Conservation (phyloP, 768 basidiomycete genomes). For the Mycena belliarum region DNA sequence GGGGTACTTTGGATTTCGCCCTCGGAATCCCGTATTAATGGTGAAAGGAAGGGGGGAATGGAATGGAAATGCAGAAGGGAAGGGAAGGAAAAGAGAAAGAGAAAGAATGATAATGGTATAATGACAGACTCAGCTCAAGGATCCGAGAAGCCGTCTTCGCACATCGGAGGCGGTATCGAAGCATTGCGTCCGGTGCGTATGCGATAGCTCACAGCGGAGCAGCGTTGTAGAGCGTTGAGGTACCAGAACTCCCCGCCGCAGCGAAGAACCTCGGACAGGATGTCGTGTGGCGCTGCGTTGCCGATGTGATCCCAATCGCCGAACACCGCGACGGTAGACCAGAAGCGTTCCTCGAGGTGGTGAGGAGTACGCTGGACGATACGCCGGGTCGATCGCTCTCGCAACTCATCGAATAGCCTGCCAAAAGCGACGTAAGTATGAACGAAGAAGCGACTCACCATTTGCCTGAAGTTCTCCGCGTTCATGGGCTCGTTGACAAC, state of each 20-base stretch:
- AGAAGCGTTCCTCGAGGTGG: not conserved
- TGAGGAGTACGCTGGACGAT: not conserved
- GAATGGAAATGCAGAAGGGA: too few species aligned
- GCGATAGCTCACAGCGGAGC: not conserved
- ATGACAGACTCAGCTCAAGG: too few species aligned
- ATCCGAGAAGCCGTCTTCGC: not conserved
- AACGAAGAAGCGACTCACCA: not conserved
- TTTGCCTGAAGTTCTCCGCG: not conserved
- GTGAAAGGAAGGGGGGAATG: too few species aligned
- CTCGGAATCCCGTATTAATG: too few species aligned
- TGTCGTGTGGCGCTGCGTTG: not conserved
- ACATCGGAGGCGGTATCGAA: not conserved
- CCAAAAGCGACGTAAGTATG: not conserved
- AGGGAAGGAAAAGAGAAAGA: too few species aligned
- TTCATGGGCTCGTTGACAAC: not conserved
- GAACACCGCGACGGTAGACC: not conserved
- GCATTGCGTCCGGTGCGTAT: not conserved
- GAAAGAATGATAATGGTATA: too few species aligned
- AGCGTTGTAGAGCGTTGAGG: not conserved
- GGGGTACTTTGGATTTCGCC: too few species aligned
- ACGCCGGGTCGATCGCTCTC: not conserved
- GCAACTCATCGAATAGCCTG: not conserved
- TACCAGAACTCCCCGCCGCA: not conserved
- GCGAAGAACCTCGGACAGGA: not conserved
- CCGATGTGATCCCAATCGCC: not conserved